Conservation (phyloP, 2,329 filamentous ascomycete genomes). For the Fusarium gaditjirri region DNA sequence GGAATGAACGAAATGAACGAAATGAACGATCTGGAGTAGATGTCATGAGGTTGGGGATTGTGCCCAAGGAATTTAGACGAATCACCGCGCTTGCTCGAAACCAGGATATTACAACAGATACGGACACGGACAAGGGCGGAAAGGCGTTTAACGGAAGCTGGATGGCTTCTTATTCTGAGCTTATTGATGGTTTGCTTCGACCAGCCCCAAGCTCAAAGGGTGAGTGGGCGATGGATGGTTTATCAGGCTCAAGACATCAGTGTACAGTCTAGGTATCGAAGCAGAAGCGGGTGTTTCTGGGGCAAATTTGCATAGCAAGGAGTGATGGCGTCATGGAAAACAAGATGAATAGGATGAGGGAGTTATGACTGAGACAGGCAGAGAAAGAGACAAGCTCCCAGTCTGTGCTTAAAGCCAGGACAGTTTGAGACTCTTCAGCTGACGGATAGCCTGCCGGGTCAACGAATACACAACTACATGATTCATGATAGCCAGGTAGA, state of each 20-base stretch:
- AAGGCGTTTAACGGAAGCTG: slow-evolving; percentile 2
- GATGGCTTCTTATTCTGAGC: slow-evolving; percentile 1
- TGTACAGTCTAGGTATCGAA: not conserved
- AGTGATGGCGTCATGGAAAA: slow-evolving; percentile 41
- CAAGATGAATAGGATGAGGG: not conserved
- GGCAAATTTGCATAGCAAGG: slow-evolving; percentile 43
- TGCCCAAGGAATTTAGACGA: not conserved
- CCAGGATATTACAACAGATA: not conserved
- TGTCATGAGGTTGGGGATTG: slow-evolving; percentile 21
- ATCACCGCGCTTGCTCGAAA: not conserved
- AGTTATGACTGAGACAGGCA: not conserved
- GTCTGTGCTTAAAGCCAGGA: not conserved
- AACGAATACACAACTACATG: slow-evolving; percentile 5
- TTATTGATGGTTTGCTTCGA: slow-evolving; percentile 16
- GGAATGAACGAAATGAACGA: slow-evolving; percentile 55
- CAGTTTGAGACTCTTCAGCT: not conserved
- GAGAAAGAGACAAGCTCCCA: not conserved
- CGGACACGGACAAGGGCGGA: not conserved
- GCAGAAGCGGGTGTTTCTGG: slow-evolving; percentile 21
- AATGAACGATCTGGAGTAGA: slow-evolving; percentile 50
- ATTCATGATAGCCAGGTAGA: not conserved
- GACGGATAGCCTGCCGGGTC: not conserved
- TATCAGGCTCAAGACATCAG: not conserved
- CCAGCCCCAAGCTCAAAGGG: slow-evolving; percentile 19
- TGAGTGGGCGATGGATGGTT: not conserved